Conservation (phyloP, 345 rosid genomes). For the Hypericum androsaemum region DNA sequence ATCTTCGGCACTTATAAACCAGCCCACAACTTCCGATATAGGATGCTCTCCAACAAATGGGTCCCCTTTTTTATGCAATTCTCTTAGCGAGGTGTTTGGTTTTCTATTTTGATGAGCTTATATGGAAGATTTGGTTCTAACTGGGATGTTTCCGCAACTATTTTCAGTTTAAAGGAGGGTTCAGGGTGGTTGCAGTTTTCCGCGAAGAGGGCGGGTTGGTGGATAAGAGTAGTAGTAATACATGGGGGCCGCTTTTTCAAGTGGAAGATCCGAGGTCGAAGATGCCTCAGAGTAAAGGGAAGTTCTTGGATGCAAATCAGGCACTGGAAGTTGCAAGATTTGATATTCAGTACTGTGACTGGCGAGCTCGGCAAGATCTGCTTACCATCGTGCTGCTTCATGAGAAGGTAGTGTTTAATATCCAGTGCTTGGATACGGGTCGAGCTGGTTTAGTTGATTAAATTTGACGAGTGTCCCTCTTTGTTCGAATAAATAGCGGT, state of each 20-base stretch:
- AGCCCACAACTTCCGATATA: too few relatives aligned
- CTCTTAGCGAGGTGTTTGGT: too few relatives aligned
- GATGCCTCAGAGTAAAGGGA: slow-evolving; percentile 71
- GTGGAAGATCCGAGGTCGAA: slow-evolving; percentile 96
- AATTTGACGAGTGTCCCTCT: neutral
- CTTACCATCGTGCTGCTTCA: slow-evolving; percentile 88
- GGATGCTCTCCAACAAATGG: too few relatives aligned
- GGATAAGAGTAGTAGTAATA: slow-evolving; percentile 54
- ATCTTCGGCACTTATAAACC: too few relatives aligned
- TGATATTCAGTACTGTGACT: slow-evolving; percentile 85
- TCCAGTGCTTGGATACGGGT: neutral
- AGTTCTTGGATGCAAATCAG: slow-evolving; percentile 74
- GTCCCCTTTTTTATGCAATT: too few relatives aligned
- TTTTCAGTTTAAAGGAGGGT: slow-evolving; percentile 53
- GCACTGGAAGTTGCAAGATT: slow-evolving; percentile 88
- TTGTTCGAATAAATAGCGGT: slow-evolving; percentile 3
- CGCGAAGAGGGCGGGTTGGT: slow-evolving; percentile 56
- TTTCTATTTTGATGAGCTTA: neutral
- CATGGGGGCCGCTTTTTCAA: slow-evolving; percentile 66
- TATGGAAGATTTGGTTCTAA: slow-evolving; percentile 1
- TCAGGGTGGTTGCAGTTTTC: slow-evolving; percentile 67
- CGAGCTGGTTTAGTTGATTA: too few relatives aligned
- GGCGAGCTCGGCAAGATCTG: slow-evolving; percentile 97
- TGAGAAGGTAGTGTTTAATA: slow-evolving; percentile 54
- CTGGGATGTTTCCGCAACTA: slow-evolving; percentile 8